Base-by-base conservation (phyloP, 2,329 filamentous ascomycete species). In the Arthrobotrys iridis region DNA sequence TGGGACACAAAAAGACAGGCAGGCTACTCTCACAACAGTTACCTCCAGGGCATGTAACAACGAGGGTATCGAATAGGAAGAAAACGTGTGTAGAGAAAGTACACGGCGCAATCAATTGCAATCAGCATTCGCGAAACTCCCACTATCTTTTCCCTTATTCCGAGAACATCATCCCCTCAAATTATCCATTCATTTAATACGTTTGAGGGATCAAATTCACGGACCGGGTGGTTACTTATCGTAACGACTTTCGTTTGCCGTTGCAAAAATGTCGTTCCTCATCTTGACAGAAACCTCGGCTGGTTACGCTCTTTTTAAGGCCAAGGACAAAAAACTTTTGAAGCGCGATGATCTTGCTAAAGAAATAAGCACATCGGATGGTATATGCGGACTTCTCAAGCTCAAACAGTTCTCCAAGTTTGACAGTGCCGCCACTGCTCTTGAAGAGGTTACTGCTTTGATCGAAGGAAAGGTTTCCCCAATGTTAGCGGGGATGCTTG, bases 321-420 rank as follows among this genome's bases (percentile, higher is more conserved):
- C 94, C 80, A 93, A 93, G 83, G 94, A 98, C 88, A 98, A 97
- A 89, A 98, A 98, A 87, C 88, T 98, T 74, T 87, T 99, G 78
- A 95, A 96, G 84, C 90, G 91, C 81, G 91, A 94, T 84, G 89
- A 93, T 81, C 84, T 96, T 77, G 87, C 88, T 63, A 86, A 88
- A 77, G 89, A 95, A 82, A 87, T 93, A 77, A 87, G 89, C 78
- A 91, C 90, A 74, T 89, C 93, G 35, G 93, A 97, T 83, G 91
- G 91, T 80, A 88, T 96, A 78, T 92, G 93, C 80, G 91, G 91
- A 80, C 26, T 88, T 96, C 85, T 99, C 80, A 97, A 97, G 85
- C 87, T 98, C 82, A 98, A 98, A 87, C 90, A 94, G 83, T 98
- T 99, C 84, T 87, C 92, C 83, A 98, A 98, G 86, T 99, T 97